Base-by-base conservation (phyloP, 371 early-diverging fungal genomes). In the Blakeslea trispora region DNA sequence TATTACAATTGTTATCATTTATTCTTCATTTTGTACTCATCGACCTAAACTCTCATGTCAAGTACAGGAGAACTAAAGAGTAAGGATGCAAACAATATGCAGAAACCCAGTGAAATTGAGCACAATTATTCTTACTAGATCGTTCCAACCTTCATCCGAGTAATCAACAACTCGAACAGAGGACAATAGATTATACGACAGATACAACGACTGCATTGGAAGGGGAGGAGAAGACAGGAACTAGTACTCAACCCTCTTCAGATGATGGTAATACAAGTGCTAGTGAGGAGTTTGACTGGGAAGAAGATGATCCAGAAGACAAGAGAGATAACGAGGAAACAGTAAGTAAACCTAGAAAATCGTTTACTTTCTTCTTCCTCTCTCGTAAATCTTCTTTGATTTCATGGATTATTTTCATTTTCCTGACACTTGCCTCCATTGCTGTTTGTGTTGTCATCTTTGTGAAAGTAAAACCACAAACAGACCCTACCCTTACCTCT, bases 371-470 rank as follows among this genome's bases (percentile, higher is more conserved):
- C 22, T 21, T 69, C 1, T 74, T 67, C 34, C 50, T 70, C 8
- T 60, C 70, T 3, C 39, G 61, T 5, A 70, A 60, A 28, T 64
- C 74, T 0, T 70, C 70, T 0, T 55, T 52, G 8, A 57, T 61
- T 34, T 65, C 63, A 3, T 73, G 74, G 74, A 49, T 59, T 2
- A 47, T 56, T 17, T 45, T 70, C n/a, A 37, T 66, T 2, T 11
- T 71, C 2, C 50, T 75, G 39, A 59, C 58, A 15, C 46, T 61
- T 7, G 53, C 64, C 23, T 43, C 69, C 11, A 55, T 73, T 35
- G 69, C 69, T 0, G 56, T 72, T 14, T 60, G 61, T 42, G 61
- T 70, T 7, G 63, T 63, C 8, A 49, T 76, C 8, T 67, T 63
- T 55, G 59, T 71, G 10, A 58, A 53, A 1, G 66, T 68, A 7